Evolutionary conservation across 1,284 basidiomycete species (phyloP), one percentile per base, ranked within the genome.

Genomic region (Rhodotorula glutinis): DNA sequence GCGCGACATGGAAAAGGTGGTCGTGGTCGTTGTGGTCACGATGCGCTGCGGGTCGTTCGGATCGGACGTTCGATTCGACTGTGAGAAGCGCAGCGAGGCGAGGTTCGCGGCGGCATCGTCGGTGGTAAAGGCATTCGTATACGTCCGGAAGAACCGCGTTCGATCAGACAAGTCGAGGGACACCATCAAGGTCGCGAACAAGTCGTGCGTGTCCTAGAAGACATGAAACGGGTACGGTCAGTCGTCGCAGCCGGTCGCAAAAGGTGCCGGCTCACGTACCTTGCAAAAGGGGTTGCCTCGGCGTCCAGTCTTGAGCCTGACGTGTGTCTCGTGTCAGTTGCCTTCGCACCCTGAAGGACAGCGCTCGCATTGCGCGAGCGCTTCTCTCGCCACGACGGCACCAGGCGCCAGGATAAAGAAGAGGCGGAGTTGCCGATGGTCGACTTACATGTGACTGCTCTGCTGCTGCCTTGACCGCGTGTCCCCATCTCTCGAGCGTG

Each of bases 1-100:
- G 73, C 93, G 87, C 72, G 92, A 93, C 96, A 99, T 98, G 70
- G 92, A 94, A 81, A 99, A 99, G 29, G 96, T 98, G 53, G 96
- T 99, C 14, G 95, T 98, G 9, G 96, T 98, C 1, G 96, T 98
- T 2, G 95, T 98, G 74, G 96, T 98, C 76, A 98, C 89, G 78
- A 99, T 92, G 76, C 95, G 88, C 79, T 90, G 87, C 70, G 93
- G 92, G 81, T 98, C 94, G 81, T 92, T 90, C 67, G 96, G 94
- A 84, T 98, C 96, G 75, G 94, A 91, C 67, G 91, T 89, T 75
- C 96, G 92, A 81, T 95, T 96, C 62, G 95, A 98, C 82, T 99
- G 96, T 30, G 94, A 95, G 79, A 99, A 99, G 80, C 98, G 97
- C 78, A 98, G 87, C 4, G 92, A 92, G 41, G 92, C 89, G 52